Base-by-base conservation (phyloP, 2,329 filamentous ascomycete genomes). In the Ustulina deusta region DNA sequence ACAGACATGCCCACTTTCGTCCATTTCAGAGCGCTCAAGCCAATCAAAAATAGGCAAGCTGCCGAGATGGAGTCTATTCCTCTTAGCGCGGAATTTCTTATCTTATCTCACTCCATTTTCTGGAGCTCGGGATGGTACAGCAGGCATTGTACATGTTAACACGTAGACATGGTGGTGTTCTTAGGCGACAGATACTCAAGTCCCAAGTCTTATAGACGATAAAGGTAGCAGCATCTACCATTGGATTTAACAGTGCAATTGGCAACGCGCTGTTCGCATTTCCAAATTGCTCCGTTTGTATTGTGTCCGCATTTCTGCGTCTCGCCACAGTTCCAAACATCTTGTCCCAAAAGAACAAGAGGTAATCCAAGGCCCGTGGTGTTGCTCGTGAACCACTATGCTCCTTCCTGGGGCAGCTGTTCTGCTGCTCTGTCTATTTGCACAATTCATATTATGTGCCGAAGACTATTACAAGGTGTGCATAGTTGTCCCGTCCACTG, bases 391-490 rank as follows among this genome's bases (percentile, higher is more conserved):
- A 71, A 70, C 69, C 77, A 81, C 77, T 70, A 88, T 90, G 87
- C 82, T 87, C 78, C 78, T 87, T 70, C 80, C 76, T 76, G 81
- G 81, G 67, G 82, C 83, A 75, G 79, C 83, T 59, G 71, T 84
- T 69, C 78, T 88, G 76, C 79, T 88, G 74, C 80, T 90, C 68
- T 77, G 89, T 69, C 81, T 83, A 51, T 76, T 90, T 13, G 76
- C 84, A 67, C 86, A 89, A 74, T 73, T 90, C 66, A 86, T 81
- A 20, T 72, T 86, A 64, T 89, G 87, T 78, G 84, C 84, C 44
- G 86, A 94, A 76, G 93, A 96, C 79, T 95, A 90, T 78, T 96
- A 96, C 81, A 93, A 94, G 80, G 91, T 91, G 79, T 77, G 66
- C 60, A 27, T 44, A 2, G 2, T 22, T 13, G 13, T 52, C 25